These are phyloP conservation scores for Fusarium palustre DNA, from an alignment of 2,329 filamentous ascomycete genomes.

Conservation along the genomic window DNA sequence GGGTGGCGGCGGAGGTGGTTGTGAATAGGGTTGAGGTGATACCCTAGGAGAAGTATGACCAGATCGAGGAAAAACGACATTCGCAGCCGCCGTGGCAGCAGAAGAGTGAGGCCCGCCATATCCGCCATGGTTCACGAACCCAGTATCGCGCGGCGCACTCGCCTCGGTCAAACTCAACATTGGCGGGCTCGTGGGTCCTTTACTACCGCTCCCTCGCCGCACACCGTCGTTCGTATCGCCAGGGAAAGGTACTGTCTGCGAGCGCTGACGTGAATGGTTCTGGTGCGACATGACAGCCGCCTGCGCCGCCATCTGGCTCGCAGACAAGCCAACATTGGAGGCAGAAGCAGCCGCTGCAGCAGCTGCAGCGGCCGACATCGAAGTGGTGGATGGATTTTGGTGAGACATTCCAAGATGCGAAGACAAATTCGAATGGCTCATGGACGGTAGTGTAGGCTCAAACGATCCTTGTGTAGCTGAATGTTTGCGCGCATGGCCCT, in stretches of 20 bases:
- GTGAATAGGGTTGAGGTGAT: conserved; percentile 53
- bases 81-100: conserved; percentile 77
- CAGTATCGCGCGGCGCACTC: conserved; percentile 69
- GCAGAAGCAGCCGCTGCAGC: conserved; percentile 55
- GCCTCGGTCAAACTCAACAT: conserved; percentile 73
- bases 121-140: conserved; percentile 60
- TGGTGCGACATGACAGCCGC: conserved; percentile 78
- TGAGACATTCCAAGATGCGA: conserved; percentile 62
- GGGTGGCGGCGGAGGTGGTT: conserved; percentile 52
- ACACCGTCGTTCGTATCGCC: conserved; percentile 58
- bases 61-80: conserved; percentile 77
- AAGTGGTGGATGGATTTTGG: conserved; percentile 29
- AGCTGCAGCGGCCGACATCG: conserved; percentile 37
- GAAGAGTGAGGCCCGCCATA: conserved; percentile 70
- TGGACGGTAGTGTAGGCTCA: conserved; percentile 77
- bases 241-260: conserved; percentile 76
- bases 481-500: conserved; percentile 70
- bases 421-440: conserved; percentile 66
- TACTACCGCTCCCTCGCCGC: conserved; percentile 60
- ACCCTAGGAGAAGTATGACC: conserved; percentile 64
- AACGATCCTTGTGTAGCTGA: conserved; percentile 82
- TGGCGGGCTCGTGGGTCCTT: conserved; percentile 69
- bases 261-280: conserved; percentile 71
- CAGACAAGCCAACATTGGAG: conserved; percentile 59
- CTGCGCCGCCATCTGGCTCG: conserved; percentile 85